These are phyloP conservation scores for Talaromyces stipitatus DNA, from an alignment of 495 filamentous ascomycete species.

Conservation along the genomic window DNA sequence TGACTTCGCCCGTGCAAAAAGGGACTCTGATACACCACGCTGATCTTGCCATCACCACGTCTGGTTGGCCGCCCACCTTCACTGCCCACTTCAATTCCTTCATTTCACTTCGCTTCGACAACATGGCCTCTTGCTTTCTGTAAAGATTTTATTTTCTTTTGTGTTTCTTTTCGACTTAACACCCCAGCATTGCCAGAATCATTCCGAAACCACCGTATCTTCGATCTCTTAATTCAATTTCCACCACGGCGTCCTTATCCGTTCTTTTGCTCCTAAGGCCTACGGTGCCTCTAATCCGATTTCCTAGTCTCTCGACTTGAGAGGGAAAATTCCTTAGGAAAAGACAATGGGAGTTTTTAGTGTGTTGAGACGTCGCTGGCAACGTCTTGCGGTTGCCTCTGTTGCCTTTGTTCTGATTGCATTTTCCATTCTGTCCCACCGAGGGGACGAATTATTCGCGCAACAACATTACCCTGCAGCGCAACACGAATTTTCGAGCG, in stretches of 20 bases:
- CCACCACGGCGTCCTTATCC: background rate
- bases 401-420: background rate
- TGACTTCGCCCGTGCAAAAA: background rate
- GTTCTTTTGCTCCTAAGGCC: background rate
- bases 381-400: constrained; percentile 6
- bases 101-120: background rate
- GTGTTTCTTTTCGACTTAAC: background rate
- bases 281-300: constrained; percentile 6
- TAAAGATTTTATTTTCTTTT: background rate
- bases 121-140: background rate
- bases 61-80: background rate
- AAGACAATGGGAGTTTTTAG: background rate
- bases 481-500: background rate
- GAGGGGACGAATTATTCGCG: background rate
- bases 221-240: background rate
- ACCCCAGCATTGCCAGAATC: background rate
- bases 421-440: constrained; percentile 2
- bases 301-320: background rate
- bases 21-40: background rate
- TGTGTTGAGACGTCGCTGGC: constrained; percentile 8
- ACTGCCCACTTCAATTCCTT: background rate
- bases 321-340: background rate
- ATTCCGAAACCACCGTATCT: background rate
- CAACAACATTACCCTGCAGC: background rate
- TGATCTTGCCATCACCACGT: background rate